Conservation (phyloP, 176 grass and related monocot genomes). For the Lolium perenne region DNA sequence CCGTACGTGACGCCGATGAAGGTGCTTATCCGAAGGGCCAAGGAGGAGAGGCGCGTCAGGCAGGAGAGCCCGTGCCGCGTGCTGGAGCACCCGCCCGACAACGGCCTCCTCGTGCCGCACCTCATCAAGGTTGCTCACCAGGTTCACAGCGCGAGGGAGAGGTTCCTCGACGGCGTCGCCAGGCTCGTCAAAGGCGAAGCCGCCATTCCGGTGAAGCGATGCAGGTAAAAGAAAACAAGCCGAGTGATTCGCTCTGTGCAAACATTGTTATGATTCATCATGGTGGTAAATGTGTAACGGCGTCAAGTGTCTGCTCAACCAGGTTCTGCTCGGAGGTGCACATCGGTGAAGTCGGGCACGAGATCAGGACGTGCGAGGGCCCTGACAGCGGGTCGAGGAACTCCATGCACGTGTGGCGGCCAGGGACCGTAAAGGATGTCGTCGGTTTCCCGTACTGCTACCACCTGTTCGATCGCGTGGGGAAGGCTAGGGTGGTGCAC, state of each 20-base stretch:
- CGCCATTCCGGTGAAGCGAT: slow-evolving; percentile 52
- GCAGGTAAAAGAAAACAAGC: slow-evolving; percentile 38
- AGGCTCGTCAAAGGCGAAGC: slow-evolving; percentile 48
- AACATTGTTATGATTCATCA: background rate
- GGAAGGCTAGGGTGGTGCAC: slow-evolving; percentile 68
- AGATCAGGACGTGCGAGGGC: slow-evolving; percentile 71
- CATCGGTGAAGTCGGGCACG: slow-evolving; percentile 49
- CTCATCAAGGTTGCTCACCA: slow-evolving; percentile 58
- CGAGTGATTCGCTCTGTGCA: background rate
- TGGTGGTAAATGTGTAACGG: background rate
- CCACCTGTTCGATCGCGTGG: slow-evolving; percentile 72
- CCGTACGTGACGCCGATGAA: slow-evolving; percentile 71
- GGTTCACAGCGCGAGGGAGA: slow-evolving; percentile 59
- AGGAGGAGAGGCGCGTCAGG: slow-evolving; percentile 57
- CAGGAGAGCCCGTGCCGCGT: slow-evolving; percentile 64
- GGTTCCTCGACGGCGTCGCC: slow-evolving; percentile 47
- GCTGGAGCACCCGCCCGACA: slow-evolving; percentile 60
- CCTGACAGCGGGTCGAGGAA: slow-evolving; percentile 58
- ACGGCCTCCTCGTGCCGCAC: slow-evolving; percentile 63
- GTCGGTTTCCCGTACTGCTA: slow-evolving; percentile 72
- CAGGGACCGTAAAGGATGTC: slow-evolving; percentile 51
- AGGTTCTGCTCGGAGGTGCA: slow-evolving; percentile 72
- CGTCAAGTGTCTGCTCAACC: slow-evolving; percentile 27
- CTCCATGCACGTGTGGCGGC: slow-evolving; percentile 68
- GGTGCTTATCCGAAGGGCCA: slow-evolving; percentile 62